These are phyloP conservation scores for Thoreauomyces humboldtii DNA, from an alignment of 192 early-diverging fungal species.

Conservation along the genomic window DNA sequence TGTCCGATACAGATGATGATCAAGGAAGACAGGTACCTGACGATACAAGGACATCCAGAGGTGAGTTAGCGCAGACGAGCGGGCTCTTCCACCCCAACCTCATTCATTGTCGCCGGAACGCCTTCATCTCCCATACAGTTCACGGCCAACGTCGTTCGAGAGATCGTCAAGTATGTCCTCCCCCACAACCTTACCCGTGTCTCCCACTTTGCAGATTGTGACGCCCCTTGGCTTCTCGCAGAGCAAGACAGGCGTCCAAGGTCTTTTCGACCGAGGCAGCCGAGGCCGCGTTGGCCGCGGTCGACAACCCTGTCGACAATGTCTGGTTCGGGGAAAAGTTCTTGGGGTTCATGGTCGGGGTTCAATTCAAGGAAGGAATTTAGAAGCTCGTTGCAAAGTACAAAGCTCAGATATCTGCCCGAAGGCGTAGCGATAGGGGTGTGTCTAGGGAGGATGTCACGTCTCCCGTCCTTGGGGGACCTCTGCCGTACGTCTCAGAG, in stretches of 20 bases:
- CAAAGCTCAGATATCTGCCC: too few relatives aligned
- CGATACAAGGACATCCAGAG: constrained; percentile 75
- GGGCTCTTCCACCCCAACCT: too few relatives aligned
- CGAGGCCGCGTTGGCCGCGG: neutral
- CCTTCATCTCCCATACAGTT: constrained; percentile 10
- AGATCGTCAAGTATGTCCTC: constrained; percentile 25
- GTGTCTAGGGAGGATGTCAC: too few relatives aligned
- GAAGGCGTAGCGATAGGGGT: too few relatives aligned
- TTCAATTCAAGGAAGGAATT: too few relatives aligned
- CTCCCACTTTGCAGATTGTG: too few relatives aligned
- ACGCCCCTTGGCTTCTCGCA: too few relatives aligned
- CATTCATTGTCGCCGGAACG: too few relatives aligned
- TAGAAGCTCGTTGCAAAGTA: too few relatives aligned
- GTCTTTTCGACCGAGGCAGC: constrained; percentile 11
- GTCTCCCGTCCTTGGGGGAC: too few relatives aligned
- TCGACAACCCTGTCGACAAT: constrained; percentile 16
- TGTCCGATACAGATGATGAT: constrained; percentile 64
- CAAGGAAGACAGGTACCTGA: constrained; percentile 52
- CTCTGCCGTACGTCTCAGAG: too few relatives aligned
- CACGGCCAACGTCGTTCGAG: constrained; percentile 18
- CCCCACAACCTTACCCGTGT: neutral
- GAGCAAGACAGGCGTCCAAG: constrained; percentile 7
- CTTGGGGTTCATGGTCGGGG: constrained; percentile 14
- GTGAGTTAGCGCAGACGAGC: too few relatives aligned
- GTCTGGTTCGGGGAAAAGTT: constrained; percentile 19